Percentiles rank a stretch among this genome's conserved stretches.
These are phyloP conservation scores for Capillidium heterosporum DNA, from an alignment of 371 early-diverging fungal genomes.

Conservation along the genomic window DNA sequence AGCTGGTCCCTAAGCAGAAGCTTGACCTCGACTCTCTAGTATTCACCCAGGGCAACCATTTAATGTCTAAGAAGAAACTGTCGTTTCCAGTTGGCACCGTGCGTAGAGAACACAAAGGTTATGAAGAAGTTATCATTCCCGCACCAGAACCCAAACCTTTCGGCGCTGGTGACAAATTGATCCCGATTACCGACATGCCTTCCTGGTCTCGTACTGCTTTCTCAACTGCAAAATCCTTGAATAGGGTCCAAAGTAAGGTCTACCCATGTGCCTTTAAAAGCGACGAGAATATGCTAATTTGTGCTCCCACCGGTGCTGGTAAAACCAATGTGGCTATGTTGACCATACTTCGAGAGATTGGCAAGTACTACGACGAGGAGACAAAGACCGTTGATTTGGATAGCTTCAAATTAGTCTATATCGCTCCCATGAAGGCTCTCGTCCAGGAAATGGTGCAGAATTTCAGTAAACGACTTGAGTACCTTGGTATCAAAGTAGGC, in stretches of 20 bases:
- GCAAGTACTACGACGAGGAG: constrained; percentile 48
- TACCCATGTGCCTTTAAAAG: constrained; percentile 70
- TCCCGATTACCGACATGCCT: constrained; percentile 58
- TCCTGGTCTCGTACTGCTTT: constrained; percentile 81
- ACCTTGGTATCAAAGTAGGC: constrained; percentile 71
- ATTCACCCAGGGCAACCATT: constrained; percentile 81
- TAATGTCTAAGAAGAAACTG: constrained; percentile 93
- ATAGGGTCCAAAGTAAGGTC: constrained; percentile 83
- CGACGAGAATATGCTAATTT: constrained; percentile 91
- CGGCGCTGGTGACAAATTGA: constrained; percentile 42
- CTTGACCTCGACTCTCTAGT: constrained; percentile 68
- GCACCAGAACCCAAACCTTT: constrained; percentile 59
- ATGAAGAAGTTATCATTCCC: constrained; percentile 94
- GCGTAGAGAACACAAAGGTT: constrained; percentile 82
- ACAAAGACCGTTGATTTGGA: constrained; percentile 66
- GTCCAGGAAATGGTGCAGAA: constrained; percentile 96
- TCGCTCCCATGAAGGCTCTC: constrained; percentile 99
- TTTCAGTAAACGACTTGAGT: constrained; percentile 57
- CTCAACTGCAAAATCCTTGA: constrained; percentile 44
- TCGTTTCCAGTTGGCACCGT: constrained; percentile 86
- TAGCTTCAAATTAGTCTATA: constrained; percentile 91
- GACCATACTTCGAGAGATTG: constrained; percentile 73
- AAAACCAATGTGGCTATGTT: constrained; percentile 98
- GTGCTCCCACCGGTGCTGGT: constrained; percentile 99
- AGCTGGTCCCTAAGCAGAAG: constrained; percentile 30